A percentile compares a stretch with the other conserved stretches of the same genome.
These are phyloP conservation scores for Tuber magnatum DNA, from an alignment of 495 filamentous ascomycete species.

Conservation along the genomic window DNA sequence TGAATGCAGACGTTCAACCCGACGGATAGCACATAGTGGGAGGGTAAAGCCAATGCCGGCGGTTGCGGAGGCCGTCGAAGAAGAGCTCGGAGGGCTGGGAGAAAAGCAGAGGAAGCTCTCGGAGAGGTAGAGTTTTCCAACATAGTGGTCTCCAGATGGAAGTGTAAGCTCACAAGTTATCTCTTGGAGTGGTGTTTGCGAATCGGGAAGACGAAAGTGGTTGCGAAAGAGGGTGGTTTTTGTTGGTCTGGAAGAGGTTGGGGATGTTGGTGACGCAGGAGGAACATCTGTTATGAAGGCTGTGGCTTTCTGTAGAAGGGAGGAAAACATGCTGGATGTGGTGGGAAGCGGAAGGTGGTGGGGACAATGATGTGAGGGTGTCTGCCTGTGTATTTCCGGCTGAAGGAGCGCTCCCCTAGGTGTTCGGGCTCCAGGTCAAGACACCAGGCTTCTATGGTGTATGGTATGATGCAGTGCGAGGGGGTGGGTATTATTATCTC, in stretches of 20 bases:
- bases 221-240: slow-evolving; percentile 89
- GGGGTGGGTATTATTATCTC: background rate
- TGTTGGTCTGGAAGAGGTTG: slow-evolving; percentile 69
- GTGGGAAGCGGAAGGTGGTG: background rate
- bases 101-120: slow-evolving; percentile 94
- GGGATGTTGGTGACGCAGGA: slow-evolving; percentile 58
- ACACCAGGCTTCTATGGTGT: background rate
- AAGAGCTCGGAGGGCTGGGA: slow-evolving; percentile 80
- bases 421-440: background rate
- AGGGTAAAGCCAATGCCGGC: slow-evolving; percentile 93
- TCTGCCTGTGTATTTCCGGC: background rate
- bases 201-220: slow-evolving; percentile 90
- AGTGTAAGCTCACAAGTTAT: slow-evolving; percentile 92
- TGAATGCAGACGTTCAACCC: slow-evolving; percentile 86
- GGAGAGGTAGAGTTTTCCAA: slow-evolving; percentile 87
- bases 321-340: slow-evolving; percentile 31
- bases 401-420: background rate
- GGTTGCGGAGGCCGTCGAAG: slow-evolving; percentile 62
- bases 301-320: slow-evolving; percentile 86
- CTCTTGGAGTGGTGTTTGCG: slow-evolving; percentile 85
- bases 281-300: slow-evolving; percentile 75
- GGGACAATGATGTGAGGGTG: background rate
- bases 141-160: slow-evolving; percentile 72
- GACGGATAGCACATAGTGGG: slow-evolving; percentile 82
- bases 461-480: no score